These are phyloP conservation scores for Penicillium sp. DNA, from an alignment of 2,329 filamentous ascomycete genomes.

Conservation along the genomic window DNA sequence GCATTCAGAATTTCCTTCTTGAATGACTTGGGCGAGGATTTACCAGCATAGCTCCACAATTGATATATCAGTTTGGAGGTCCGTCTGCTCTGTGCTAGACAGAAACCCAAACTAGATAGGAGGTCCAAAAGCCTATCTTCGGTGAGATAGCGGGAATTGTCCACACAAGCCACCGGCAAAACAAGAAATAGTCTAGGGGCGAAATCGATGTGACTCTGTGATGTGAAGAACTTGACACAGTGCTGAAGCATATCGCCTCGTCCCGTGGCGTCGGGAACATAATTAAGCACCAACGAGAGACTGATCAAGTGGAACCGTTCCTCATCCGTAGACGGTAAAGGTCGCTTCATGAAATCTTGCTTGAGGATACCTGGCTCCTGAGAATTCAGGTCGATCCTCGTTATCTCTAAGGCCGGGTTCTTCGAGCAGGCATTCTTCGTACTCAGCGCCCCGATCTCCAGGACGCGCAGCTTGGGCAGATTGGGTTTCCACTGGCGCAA, in stretches of 20 bases:
- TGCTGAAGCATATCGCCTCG: slow-evolving; percentile 83
- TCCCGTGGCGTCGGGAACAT: slow-evolving; percentile 71
- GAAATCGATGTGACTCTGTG: slow-evolving; percentile 25
- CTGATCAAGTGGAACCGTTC: slow-evolving; percentile 86
- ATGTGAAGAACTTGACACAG: slow-evolving; percentile 66
- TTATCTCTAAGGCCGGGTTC: slow-evolving; percentile 67
- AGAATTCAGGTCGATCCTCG: slow-evolving; percentile 86
- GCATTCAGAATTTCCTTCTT: slow-evolving; percentile 74
- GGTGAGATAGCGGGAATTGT: slow-evolving; percentile 87
- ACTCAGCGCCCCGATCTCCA: slow-evolving; percentile 87
- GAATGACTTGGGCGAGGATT: slow-evolving; percentile 44
- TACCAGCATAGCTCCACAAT: slow-evolving; percentile 63
- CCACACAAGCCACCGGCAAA: slow-evolving; percentile 79
- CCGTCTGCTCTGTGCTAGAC: slow-evolving; percentile 62
- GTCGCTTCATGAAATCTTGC: slow-evolving; percentile 91
- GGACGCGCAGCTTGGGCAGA: slow-evolving; percentile 56
- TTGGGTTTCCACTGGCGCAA: slow-evolving; percentile 24
- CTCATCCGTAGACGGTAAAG: slow-evolving; percentile 59
- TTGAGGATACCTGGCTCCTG: slow-evolving; percentile 73
- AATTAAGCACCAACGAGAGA: slow-evolving; percentile 89
- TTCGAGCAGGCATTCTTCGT: slow-evolving; percentile 79
- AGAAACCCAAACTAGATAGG: slow-evolving; percentile 74
- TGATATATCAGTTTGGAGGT: slow-evolving; percentile 86
- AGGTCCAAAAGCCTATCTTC: slow-evolving; percentile 66
- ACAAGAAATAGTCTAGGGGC: slow-evolving; percentile 74